Percentiles rank a stretch among this genome's conserved stretches.
Conservation (phyloP, 1,139 yeast genomes). For the Neolecta irregularis region DNA sequence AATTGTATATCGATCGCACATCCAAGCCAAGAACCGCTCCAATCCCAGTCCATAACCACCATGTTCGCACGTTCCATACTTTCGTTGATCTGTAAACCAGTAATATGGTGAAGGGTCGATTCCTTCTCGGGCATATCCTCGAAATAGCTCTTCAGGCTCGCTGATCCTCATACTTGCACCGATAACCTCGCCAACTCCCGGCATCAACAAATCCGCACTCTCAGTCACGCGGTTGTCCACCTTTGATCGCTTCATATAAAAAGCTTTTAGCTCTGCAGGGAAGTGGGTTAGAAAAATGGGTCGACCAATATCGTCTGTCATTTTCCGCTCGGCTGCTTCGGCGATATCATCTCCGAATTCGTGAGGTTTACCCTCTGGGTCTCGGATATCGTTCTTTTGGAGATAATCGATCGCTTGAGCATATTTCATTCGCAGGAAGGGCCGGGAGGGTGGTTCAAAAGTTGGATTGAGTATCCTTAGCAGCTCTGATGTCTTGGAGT, state of each 20-base stretch:
- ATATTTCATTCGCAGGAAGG: slow-evolving; percentile 85
- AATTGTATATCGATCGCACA: slow-evolving; percentile 91
- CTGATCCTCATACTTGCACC: slow-evolving; percentile 98
- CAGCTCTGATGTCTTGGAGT: slow-evolving; percentile 83
- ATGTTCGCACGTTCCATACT: slow-evolving; percentile 94
- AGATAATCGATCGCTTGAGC: slow-evolving; percentile 89
- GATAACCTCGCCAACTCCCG: slow-evolving; percentile 44
- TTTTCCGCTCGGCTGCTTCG: slow-evolving; percentile 97
- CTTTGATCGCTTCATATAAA: slow-evolving; percentile 86
- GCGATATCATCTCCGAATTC: slow-evolving; percentile 98
- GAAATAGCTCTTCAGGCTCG: slow-evolving; percentile 64
- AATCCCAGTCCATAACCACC: slow-evolving; percentile 99
- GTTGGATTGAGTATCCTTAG: slow-evolving; percentile 83
- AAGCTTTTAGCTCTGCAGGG: slow-evolving; percentile 95
- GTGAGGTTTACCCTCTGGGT: slow-evolving; percentile 54
- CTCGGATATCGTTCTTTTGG: slow-evolving; percentile 90
- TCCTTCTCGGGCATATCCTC: slow-evolving; percentile 83
- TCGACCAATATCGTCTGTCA: slow-evolving; percentile 86
- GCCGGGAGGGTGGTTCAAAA: slow-evolving; percentile 64
- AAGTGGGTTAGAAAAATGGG: slow-evolving; percentile 85
- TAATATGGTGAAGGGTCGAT: slow-evolving; percentile 69
- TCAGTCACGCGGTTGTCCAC: slow-evolving; percentile 94
- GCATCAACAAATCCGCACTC: slow-evolving; percentile 72
- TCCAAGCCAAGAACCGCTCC: slow-evolving; percentile 95
- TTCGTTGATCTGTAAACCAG: slow-evolving; percentile 93